A percentile compares a stretch with the other conserved stretches of the same genome.
phyloP scores from a whole-genome alignment of 345 rosid genomes.

The Camelina neglecta region DNA sequence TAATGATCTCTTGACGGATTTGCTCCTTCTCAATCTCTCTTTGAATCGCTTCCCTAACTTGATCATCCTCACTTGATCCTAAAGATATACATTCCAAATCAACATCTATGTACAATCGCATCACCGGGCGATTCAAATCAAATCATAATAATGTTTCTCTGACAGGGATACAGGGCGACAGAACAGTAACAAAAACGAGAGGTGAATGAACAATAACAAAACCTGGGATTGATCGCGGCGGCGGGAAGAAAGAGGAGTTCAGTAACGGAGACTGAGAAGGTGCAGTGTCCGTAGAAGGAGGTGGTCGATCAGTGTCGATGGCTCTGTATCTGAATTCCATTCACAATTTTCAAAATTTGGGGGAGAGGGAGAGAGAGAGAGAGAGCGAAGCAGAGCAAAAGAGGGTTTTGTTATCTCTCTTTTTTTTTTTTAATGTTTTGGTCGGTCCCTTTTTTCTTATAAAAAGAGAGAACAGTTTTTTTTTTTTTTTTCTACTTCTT shows the following conservation, averaged over 20 bases:
- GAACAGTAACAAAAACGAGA: background rate
- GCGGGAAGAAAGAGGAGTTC: conserved; percentile 26
- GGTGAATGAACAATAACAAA: background rate
- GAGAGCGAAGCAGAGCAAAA: background rate
- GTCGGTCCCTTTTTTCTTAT: too few species aligned
- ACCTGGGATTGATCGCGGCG: conserved; percentile 46
- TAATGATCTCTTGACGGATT: conserved; percentile 52
- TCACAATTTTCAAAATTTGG: background rate
- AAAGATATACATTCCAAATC: background rate
- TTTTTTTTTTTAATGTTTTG: too few species aligned
- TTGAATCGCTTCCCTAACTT: conserved; percentile 30
- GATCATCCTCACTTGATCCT: conserved; percentile 4
- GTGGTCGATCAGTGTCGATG: conserved; percentile 40
- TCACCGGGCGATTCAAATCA: background rate
- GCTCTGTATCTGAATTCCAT: conserved; percentile 62
- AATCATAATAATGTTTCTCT: background rate
- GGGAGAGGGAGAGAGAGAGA: background rate
- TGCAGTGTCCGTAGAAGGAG: background rate
- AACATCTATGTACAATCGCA: background rate
- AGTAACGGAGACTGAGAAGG: conserved; percentile 30
- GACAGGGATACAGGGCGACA: background rate
- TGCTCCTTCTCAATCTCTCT: conserved; percentile 52
- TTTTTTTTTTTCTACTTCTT: too few species aligned
- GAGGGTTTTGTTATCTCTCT: background rate
- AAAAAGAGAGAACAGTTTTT: too few species aligned